Conservation (phyloP, 2,329 filamentous ascomycete species). For the Microsporum canis region DNA sequence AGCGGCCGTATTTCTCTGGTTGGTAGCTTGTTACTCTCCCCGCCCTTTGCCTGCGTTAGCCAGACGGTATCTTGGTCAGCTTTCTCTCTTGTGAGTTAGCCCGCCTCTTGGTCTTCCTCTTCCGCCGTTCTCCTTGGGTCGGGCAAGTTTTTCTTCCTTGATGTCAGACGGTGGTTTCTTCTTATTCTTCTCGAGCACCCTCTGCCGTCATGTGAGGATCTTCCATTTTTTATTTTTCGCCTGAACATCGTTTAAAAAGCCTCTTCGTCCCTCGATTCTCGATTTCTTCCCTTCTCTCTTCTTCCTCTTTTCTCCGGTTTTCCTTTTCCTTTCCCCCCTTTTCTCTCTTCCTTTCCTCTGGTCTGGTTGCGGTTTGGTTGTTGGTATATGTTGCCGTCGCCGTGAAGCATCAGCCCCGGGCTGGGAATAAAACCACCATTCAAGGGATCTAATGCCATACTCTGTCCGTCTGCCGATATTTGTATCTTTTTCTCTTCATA, state of each 20-base stretch:
- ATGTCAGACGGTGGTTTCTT: not conserved
- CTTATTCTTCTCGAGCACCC: not conserved
- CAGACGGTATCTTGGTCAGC: not conserved
- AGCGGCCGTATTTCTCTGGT: not conserved
- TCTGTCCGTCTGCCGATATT: not conserved
- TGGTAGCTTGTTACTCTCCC: not conserved
- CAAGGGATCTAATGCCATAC: not conserved
- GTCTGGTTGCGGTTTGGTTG: not conserved
- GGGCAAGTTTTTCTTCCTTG: not conserved
- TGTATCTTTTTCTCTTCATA: not conserved
- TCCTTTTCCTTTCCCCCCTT: not conserved
- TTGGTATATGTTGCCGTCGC: not conserved
- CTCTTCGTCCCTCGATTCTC: not conserved
- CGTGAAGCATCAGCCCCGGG: not conserved
- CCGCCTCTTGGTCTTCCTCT: not conserved
- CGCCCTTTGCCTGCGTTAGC: not conserved
- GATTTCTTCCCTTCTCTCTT: not conserved
- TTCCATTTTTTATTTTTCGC: not conserved
- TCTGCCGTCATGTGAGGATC: slow-evolving; percentile 1
- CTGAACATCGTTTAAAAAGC: not conserved
- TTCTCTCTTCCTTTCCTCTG: not conserved
- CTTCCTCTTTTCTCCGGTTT: not conserved
- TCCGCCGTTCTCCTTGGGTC: not conserved
- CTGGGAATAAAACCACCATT: not conserved
- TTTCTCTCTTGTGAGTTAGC: not conserved